Base-by-base conservation (phyloP, 225 moss, liverwort and hornwort genomes). In the Lunularia cruciata region DNA sequence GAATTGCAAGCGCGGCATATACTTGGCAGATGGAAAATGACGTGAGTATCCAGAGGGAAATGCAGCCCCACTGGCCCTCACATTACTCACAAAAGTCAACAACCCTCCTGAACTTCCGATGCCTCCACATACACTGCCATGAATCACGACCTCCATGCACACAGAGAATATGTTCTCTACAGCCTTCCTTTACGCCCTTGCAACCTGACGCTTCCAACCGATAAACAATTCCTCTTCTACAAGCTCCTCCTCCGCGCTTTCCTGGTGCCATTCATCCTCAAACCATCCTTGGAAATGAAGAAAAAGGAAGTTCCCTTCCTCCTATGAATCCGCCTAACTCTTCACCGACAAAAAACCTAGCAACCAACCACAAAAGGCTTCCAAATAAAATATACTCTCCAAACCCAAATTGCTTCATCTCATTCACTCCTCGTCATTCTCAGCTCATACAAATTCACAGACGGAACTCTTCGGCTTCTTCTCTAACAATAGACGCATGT, bases 121-220 rank as follows among this genome's bases (percentile, higher is more conserved):
- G 48, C 37, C 61, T 57, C 63, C 63, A 28, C 40, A 80, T 63
- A 57, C 63, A 47, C 72, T 51, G 47, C 75, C 52, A 31, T 25
- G 67, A 67, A 68, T 47, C 34, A 30, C 56, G 35, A 76, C 31
- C 76, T 73, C 80, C 80, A 80, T 80, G 28, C 71, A 47, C 42
- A 30, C 8, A 64, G 5, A 31, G 19, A 31, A 26, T 45, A 26
- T 54, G 10, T 12, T 28, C 27, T 8, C 1, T 8, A 61, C 61
- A 22, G 5, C 2, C 7, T 37, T 5, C 25, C 51, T 51, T 23
- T n/a, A 8, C 9, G 20, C 20, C 22, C 39, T 11, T 7, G 18
- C 61, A 8, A 0, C 25, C 61, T 40, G n/a, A 13, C 1, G 10
- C 40, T 10, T 39, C 39, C 39, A 13, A n/a, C 13, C 8, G 14